Conservation (phyloP, 306 rosid species). For the Leucaena leucocephala region DNA sequence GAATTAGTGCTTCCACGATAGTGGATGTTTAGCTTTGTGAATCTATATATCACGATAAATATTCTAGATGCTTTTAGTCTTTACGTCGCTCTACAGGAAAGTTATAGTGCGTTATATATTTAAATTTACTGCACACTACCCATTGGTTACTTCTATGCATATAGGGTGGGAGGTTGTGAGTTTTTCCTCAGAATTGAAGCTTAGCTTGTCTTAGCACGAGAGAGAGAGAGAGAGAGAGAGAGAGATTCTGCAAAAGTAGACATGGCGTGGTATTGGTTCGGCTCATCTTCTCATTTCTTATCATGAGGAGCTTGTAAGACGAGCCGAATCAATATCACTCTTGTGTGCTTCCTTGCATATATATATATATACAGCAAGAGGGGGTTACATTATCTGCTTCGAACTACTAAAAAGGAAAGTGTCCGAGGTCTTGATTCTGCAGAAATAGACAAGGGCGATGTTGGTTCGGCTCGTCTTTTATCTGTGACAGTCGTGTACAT, state of each 20-base stretch:
- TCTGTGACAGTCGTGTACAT: not conserved
- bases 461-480: slow-evolving; percentile 52
- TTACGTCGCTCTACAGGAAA: not conserved
- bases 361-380: not conserved
- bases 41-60: slow-evolving; percentile 42
- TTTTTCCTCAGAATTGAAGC: slow-evolving; percentile 7
- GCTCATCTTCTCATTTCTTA: slow-evolving; percentile 45
- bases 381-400: not conserved
- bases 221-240: not conserved
- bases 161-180: not conserved
- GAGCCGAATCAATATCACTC: slow-evolving; percentile 92
- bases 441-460: slow-evolving; percentile 57
- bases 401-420: slow-evolving; percentile 5
- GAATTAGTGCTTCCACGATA: slow-evolving; percentile 43
- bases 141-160: not conserved
- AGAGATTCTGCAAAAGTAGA: slow-evolving; percentile 51
- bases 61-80: slow-evolving; percentile 39
- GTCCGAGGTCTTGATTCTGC: slow-evolving; percentile 39
- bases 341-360: slow-evolving; percentile 58
- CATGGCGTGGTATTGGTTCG: slow-evolving; percentile 72
- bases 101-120: not conserved
- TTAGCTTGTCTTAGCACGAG: not conserved
- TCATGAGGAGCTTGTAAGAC: not conserved
- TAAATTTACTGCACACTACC: not conserved
- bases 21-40: slow-evolving; percentile 35